Evolutionary conservation across 768 basidiomycete genomes (phyloP).

Genomic region (Serendipita indica): DNA sequence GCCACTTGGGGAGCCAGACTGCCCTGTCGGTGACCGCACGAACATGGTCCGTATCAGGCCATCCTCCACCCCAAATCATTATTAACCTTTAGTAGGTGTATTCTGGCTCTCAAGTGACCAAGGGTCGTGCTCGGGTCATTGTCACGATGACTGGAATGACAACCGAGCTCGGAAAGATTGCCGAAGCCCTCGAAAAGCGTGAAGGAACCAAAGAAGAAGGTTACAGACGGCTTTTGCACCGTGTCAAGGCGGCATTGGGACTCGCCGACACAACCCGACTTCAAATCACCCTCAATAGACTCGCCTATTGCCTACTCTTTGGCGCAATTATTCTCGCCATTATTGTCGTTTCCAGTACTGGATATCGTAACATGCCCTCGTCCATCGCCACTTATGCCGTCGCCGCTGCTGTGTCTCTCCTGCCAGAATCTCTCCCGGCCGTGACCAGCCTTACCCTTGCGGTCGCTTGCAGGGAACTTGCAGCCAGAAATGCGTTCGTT

Average conservation of each 20-base stretch:
- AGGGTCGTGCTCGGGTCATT: constrained; percentile 36
- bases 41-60: constrained; percentile 25
- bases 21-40: constrained; percentile 30
- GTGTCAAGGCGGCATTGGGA: background rate
- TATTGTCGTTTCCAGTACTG: constrained; percentile 16
- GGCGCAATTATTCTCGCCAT: constrained; percentile 23
- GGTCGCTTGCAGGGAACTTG: constrained; percentile 40
- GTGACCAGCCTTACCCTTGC: constrained; percentile 46
- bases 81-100: background rate
- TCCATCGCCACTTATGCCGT: constrained; percentile 4
- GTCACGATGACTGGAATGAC: constrained; percentile 37
- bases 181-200: constrained; percentile 14
- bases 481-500: constrained; percentile 43
- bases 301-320: constrained; percentile 24
- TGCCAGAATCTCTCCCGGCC: constrained; percentile 26
- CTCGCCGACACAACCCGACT: constrained; percentile 18
- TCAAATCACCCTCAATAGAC: constrained; percentile 24
- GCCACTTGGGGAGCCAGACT: constrained; percentile 17
- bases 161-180: constrained; percentile 32
- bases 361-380: background rate
- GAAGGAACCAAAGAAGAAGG: background rate
- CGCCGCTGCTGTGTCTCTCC: constrained; percentile 20
- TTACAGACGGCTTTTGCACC: background rate
- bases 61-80: background rate
- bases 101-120: constrained; percentile 18